Percentiles rank a stretch among this genome's conserved stretches.
These are phyloP conservation scores for Trifolium repens DNA, from an alignment of 306 rosid species.

Conservation along the genomic window DNA sequence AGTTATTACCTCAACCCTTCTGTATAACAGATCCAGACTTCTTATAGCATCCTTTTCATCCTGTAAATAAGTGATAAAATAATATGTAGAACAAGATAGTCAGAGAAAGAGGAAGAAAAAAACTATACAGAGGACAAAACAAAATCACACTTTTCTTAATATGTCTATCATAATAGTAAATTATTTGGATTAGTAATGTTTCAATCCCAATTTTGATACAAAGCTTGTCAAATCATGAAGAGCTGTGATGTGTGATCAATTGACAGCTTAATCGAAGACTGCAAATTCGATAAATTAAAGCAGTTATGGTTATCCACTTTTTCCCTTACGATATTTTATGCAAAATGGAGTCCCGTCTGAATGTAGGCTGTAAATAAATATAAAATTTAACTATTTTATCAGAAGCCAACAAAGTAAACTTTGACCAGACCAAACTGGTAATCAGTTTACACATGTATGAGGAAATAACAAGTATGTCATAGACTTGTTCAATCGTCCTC, in stretches of 20 bases:
- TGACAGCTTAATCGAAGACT: too few species aligned
- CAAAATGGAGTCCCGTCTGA: background rate
- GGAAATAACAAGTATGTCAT: background rate
- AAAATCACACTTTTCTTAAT: slow-evolving; percentile 1
- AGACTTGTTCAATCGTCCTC: background rate
- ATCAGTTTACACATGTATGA: background rate
- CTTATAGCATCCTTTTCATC: slow-evolving; percentile 94
- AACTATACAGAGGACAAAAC: slow-evolving; percentile 8
- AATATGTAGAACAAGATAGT: slow-evolving; percentile 30
- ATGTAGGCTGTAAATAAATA: slow-evolving; percentile 3
- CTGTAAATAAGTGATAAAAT: slow-evolving; percentile 54
- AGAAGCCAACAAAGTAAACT: background rate
- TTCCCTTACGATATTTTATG: too few species aligned
- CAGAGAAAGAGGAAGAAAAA: slow-evolving; percentile 32
- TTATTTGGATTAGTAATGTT: slow-evolving; percentile 24
- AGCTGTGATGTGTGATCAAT: too few species aligned
- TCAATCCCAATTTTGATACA: background rate
- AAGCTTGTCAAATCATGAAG: slow-evolving; percentile 3
- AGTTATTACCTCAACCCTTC: slow-evolving; percentile 86
- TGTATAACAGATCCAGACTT: slow-evolving; percentile 84
- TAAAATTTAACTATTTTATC: background rate
- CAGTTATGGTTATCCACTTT: too few species aligned
- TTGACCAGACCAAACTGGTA: background rate
- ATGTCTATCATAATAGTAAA: slow-evolving; percentile 1
- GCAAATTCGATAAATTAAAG: too few species aligned